Percentiles rank a stretch among this genome's conserved stretches.
Conservation (phyloP, 495 filamentous ascomycete genomes). For the Podospora conica region DNA sequence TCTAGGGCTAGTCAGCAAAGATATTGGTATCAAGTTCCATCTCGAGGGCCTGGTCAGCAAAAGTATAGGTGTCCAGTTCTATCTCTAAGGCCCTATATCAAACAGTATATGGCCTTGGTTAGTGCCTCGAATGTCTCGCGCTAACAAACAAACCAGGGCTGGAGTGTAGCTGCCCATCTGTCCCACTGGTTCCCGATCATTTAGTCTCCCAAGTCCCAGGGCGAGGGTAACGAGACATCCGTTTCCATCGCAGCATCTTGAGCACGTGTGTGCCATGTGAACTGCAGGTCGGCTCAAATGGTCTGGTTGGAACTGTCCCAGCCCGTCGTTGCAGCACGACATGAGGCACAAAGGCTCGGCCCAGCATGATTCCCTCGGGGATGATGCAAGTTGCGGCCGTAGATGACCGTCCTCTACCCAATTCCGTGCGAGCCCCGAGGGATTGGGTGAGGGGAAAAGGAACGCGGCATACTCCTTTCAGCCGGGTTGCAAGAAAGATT, state of each 20-base stretch:
- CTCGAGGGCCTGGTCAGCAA: too few species aligned
- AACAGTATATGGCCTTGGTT: too few species aligned
- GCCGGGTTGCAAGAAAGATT: neutral
- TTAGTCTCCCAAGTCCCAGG: neutral
- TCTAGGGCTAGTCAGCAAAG: too few species aligned
- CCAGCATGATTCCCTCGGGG: neutral
- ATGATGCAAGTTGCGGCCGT: neutral
- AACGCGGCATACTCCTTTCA: neutral
- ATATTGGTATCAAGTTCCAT: too few species aligned
- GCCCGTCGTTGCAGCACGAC: constrained; percentile 1
- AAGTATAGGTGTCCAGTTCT: too few species aligned
- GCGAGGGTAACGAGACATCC: constrained; percentile 1
- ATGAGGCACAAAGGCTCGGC: neutral
- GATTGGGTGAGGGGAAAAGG: neutral
- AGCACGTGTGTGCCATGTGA: constrained; percentile 3
- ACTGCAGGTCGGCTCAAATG: neutral
- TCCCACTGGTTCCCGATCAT: neutral
- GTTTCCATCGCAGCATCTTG: neutral
- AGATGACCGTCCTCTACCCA: neutral
- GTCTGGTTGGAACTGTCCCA: neutral
- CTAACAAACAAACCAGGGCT: too few species aligned
- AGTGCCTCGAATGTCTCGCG: too few species aligned
- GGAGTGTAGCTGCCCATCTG: neutral
- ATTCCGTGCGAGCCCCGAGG: neutral
- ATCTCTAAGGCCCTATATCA: too few species aligned